phyloP scores from a whole-genome alignment of 2,329 filamentous ascomycete genomes.

The Arthrinium puccinioides region DNA sequence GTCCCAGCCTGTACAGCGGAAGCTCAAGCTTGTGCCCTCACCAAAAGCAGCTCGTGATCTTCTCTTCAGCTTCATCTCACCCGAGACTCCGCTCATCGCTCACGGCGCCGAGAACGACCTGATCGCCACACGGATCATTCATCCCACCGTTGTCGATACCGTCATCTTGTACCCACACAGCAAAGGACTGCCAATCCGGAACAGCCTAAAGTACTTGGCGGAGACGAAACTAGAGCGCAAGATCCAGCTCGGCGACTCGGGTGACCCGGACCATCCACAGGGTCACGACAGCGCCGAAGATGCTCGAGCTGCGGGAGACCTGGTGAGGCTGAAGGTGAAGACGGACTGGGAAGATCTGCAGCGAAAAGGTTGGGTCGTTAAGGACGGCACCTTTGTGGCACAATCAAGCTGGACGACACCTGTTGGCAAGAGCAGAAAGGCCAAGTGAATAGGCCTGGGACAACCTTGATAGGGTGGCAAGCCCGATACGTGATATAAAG shows the following conservation, averaged over 20 bases:
- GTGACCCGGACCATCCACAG: conserved; percentile 28
- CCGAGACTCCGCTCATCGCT: conserved; percentile 77
- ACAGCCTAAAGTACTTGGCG: conserved; percentile 70
- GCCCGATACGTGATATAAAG: too few relatives aligned
- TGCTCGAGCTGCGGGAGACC: conserved; percentile 77
- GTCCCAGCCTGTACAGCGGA: conserved; percentile 24
- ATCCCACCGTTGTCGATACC: conserved; percentile 80
- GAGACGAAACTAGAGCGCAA: conserved; percentile 61
- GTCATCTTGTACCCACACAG: conserved; percentile 76
- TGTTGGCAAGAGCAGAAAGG: conserved; percentile 12
- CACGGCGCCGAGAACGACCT: conserved; percentile 96
- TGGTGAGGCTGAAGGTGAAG: conserved; percentile 66
- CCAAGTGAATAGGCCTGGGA: conserved; percentile 8
- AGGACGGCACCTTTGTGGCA: conserved; percentile 37
- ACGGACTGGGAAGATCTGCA: conserved; percentile 64
- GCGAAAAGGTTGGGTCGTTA: conserved; percentile 58
- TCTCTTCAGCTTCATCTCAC: conserved; percentile 68
- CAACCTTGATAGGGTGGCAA: too few relatives aligned
- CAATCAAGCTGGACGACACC: conserved; percentile 22
- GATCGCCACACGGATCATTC: conserved; percentile 76
- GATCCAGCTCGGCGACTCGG: conserved; percentile 61
- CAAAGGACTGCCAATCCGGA: conserved; percentile 67
- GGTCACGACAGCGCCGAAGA: conserved; percentile 95
- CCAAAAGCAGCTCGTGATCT: conserved; percentile 69
- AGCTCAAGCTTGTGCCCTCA: conserved; percentile 67